A percentile compares a stretch with the other conserved stretches of the same genome.
Conservation (phyloP, 1,284 basidiomycete genomes). For the Puccinia hordei region DNA sequence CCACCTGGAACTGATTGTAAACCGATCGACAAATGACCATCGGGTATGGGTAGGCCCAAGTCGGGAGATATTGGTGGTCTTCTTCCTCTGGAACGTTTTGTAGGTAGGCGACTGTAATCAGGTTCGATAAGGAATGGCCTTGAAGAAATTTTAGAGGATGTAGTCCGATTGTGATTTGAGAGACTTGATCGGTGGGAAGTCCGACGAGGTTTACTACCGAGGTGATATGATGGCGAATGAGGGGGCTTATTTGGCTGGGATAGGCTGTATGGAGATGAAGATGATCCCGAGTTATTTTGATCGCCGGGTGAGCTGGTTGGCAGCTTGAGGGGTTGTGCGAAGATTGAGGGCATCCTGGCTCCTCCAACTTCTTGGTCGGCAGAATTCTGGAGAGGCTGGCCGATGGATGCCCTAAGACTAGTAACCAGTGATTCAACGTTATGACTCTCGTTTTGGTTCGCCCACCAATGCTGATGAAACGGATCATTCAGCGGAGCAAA, state of each 20-base stretch:
- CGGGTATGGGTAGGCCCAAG: constrained; percentile 50
- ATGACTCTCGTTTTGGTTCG: constrained; percentile 17
- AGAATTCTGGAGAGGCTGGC: constrained; percentile 28
- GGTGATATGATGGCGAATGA: constrained; percentile 22
- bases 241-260: constrained; percentile 18
- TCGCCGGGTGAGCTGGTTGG: constrained; percentile 15
- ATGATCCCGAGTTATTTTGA: neutral
- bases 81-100: constrained; percentile 56
- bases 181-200: constrained; percentile 27
- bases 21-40: constrained; percentile 36
- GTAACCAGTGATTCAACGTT: constrained; percentile 34
- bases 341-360: constrained; percentile 32
- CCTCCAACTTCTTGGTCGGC: constrained; percentile 31
- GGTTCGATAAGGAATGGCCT: constrained; percentile 36
- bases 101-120: constrained; percentile 52
- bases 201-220: constrained; percentile 9
- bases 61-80: constrained; percentile 53
- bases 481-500: constrained; percentile 29
- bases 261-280: constrained; percentile 16
- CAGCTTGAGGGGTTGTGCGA: constrained; percentile 24
- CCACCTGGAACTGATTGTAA: constrained; percentile 51
- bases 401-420: constrained; percentile 19
- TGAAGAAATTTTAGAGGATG: constrained; percentile 21
- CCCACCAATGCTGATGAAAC: constrained; percentile 35
- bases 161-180: constrained; percentile 17